Conservation (phyloP, 2,329 filamentous ascomycete genomes). For the Mycosphaerelloides madeirae region DNA sequence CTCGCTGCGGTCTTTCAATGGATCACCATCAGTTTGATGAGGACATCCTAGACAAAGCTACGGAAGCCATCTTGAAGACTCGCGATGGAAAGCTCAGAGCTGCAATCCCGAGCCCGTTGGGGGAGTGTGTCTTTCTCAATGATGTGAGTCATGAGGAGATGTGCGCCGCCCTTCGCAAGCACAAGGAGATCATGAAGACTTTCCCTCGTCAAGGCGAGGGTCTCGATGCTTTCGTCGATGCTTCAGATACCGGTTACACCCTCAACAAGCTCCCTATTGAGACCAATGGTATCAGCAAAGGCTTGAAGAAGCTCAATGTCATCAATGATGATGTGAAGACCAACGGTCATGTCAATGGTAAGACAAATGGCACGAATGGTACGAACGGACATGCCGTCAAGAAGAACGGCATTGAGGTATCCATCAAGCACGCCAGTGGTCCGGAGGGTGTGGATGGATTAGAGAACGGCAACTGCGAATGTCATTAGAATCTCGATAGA, state of each 20-base stretch:
- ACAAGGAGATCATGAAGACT: slow-evolving; percentile 60
- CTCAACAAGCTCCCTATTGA: slow-evolving; percentile 42
- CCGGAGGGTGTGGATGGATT: slow-evolving; percentile 27
- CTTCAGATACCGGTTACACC: slow-evolving; percentile 61
- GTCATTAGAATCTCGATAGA: slow-evolving; percentile 1
- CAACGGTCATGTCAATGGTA: slow-evolving; percentile 18
- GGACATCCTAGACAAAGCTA: slow-evolving; percentile 60
- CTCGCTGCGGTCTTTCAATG: slow-evolving; percentile 65
- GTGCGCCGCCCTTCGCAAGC: slow-evolving; percentile 54
- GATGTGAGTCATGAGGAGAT: slow-evolving; percentile 61
- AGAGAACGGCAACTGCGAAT: slow-evolving; percentile 16
- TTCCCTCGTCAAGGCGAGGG: slow-evolving; percentile 62
- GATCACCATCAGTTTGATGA: slow-evolving; percentile 66
- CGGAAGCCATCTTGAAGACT: slow-evolving; percentile 65
- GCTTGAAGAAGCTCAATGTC: slow-evolving; percentile 29
- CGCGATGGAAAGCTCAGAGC: slow-evolving; percentile 64
- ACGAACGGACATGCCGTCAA: slow-evolving; percentile 23
- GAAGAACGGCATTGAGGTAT: slow-evolving; percentile 16
- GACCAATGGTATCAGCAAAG: slow-evolving; percentile 23
- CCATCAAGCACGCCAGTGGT: background rate
- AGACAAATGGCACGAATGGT: slow-evolving; percentile 15
- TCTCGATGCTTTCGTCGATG: slow-evolving; percentile 64
- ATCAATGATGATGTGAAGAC: slow-evolving; percentile 32
- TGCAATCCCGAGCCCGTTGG: slow-evolving; percentile 64
- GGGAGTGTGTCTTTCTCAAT: slow-evolving; percentile 64